These are phyloP conservation scores for Aureobasidium mangrovei DNA, from an alignment of 2,329 filamentous ascomycete species.

Conservation along the genomic window DNA sequence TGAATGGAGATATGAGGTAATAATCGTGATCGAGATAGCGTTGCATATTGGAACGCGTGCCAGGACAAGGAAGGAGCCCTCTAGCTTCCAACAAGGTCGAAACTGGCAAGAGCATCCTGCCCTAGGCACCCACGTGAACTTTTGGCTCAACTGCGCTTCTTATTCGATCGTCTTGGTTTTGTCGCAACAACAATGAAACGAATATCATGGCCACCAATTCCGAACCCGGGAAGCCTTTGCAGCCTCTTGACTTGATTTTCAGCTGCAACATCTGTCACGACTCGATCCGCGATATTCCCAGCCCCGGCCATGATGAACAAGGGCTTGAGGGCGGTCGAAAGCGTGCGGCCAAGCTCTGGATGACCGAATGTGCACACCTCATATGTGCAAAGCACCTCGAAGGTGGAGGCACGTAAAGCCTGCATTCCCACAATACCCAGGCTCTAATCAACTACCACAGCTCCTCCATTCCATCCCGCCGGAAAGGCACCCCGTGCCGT, in stretches of 20 bases:
- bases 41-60: no score
- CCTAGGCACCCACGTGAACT: no score
- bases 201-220: neutral
- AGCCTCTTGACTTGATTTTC: constrained; percentile 38
- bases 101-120: no score
- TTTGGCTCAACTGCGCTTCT: no score
- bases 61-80: no score
- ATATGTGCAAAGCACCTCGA: constrained; percentile 41
- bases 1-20: neutral
- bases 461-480: constrained; percentile 37
- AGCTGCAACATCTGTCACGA: constrained; percentile 41
- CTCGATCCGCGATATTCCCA: constrained; percentile 38
- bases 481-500: constrained; percentile 33
- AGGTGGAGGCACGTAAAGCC: constrained; percentile 34
- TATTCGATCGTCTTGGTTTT: no score
- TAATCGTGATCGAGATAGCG: neutral
- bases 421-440: neutral
- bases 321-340: constrained; percentile 25
- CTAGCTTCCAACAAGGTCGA: no score
- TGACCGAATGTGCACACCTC: constrained; percentile 42
- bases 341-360: constrained; percentile 37
- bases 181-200: neutral
- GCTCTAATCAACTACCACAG: constrained; percentile 22
- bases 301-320: constrained; percentile 27
- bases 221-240: neutral